A percentile compares a stretch with the other conserved stretches of the same genome.
Conservation (phyloP, 106 monocot species). For the Cymbidium sinense region DNA sequence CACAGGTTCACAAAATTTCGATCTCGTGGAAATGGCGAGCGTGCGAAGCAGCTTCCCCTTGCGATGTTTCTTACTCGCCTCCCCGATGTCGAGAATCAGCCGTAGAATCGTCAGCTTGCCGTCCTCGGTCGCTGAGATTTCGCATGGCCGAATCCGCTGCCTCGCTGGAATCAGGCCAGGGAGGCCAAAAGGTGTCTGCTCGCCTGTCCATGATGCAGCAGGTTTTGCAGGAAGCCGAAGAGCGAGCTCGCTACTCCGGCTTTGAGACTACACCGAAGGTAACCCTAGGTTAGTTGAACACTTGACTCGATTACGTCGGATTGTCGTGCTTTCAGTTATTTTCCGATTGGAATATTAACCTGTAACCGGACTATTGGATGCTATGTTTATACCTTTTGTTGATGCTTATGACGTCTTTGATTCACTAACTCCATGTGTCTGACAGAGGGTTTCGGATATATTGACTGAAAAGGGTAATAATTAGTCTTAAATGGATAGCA, state of each 20-base stretch:
- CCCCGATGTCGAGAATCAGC: constrained; percentile 11
- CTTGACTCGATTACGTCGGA: background rate
- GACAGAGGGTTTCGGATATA: background rate
- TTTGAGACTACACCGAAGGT: constrained; percentile 39
- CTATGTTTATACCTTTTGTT: background rate
- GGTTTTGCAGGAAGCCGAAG: constrained; percentile 47
- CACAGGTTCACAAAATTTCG: no score
- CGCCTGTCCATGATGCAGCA: constrained; percentile 46
- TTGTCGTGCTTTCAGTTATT: background rate
- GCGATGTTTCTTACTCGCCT: constrained; percentile 12
- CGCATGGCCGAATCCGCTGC: constrained; percentile 18
- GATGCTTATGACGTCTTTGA: background rate
- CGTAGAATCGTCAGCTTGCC: background rate
- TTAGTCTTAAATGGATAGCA: background rate
- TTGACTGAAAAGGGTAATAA: background rate
- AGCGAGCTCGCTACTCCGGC: constrained; percentile 30
- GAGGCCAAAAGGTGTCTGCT: constrained; percentile 30
- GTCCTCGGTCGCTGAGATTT: background rate
- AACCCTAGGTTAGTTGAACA: constrained; percentile 34
- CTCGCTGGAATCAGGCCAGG: constrained; percentile 19
- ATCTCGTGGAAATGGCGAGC: constrained; percentile 13
- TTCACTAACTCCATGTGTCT: background rate
- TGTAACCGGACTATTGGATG: background rate
- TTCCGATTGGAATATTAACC: background rate
- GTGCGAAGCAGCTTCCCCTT: constrained; percentile 12